phyloP scores from a whole-genome alignment of 208 protist species.

The Lotmaria passim region DNA sequence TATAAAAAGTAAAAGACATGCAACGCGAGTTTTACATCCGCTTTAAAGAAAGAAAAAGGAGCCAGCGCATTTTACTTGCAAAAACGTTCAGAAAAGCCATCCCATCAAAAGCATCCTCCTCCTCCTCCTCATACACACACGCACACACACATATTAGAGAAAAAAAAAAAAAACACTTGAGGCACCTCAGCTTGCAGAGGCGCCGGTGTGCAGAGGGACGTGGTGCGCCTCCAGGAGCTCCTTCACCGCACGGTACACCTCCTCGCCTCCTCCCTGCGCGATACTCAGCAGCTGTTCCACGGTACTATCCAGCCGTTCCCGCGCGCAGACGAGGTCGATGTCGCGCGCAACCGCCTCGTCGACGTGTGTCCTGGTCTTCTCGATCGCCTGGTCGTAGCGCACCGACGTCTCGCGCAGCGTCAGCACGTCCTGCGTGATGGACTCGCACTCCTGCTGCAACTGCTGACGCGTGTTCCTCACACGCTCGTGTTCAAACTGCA shows the following conservation, averaged over 20 bases:
- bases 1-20: not conserved
- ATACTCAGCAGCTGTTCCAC: constrained; percentile 53
- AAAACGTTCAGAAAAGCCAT: too few relatives aligned
- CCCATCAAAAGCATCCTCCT: not conserved
- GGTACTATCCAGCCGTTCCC: constrained; percentile 42
- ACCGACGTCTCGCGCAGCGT: constrained; percentile 54
- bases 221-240: constrained; percentile 36
- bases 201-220: constrained; percentile 23
- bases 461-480: constrained; percentile 38
- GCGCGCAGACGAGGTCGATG: constrained; percentile 58
- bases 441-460: constrained; percentile 45
- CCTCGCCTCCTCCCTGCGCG: constrained; percentile 43
- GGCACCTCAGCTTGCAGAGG: not conserved
- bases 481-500: constrained; percentile 42
- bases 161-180: not conserved
- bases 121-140: too few relatives aligned
- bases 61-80: too few relatives aligned
- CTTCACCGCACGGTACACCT: constrained; percentile 47
- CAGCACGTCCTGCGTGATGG: constrained; percentile 44
- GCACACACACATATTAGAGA: too few relatives aligned
- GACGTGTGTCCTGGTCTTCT: constrained; percentile 43
- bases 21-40: not conserved
- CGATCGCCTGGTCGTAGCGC: constrained; percentile 74
- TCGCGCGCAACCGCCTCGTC: constrained; percentile 43
- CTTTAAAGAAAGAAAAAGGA: not conserved